A percentile compares a stretch with the other conserved stretches of the same genome.
Conservation (phyloP, 352 stramenopile genomes). For the Globisporangium splendens region DNA sequence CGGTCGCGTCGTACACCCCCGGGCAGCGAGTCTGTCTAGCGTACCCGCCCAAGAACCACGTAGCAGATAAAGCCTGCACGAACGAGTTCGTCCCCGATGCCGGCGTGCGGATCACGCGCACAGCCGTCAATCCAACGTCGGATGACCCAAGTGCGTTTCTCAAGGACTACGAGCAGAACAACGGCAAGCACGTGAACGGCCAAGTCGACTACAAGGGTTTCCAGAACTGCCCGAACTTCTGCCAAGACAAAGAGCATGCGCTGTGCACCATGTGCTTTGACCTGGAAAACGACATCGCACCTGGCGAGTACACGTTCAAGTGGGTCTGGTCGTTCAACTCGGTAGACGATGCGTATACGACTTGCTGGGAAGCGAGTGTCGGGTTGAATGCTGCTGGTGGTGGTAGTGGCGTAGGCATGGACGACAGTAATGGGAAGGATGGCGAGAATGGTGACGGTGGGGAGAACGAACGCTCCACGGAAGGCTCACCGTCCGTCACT, state of each 20-base stretch:
- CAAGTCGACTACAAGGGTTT: constrained; percentile 38
- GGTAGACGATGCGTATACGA: constrained; percentile 22
- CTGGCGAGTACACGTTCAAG: constrained; percentile 35
- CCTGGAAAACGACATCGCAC: constrained; percentile 28
- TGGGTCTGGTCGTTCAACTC: constrained; percentile 35
- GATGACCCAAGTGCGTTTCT: constrained; percentile 14
- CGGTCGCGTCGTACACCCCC: constrained; percentile 24
- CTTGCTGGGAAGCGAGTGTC: constrained; percentile 30
- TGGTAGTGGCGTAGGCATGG: neutral
- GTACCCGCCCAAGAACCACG: constrained; percentile 43
- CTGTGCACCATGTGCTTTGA: constrained; percentile 46
- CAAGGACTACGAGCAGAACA: constrained; percentile 19
- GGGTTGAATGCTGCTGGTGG: neutral
- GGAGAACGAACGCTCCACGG: neutral
- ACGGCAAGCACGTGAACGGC: constrained; percentile 23
- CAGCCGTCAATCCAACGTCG: constrained; percentile 5
- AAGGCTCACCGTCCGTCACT: neutral
- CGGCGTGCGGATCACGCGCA: constrained; percentile 23
- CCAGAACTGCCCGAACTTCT: constrained; percentile 42
- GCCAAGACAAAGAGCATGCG: constrained; percentile 23
- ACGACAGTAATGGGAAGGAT: neutral
- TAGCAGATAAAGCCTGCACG: constrained; percentile 21
- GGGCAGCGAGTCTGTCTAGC: constrained; percentile 35
- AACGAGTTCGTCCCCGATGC: constrained; percentile 29
- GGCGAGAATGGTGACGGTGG: neutral